Evolutionary conservation across 2,329 filamentous ascomycete genomes (phyloP), one percentile per base, ranked within the genome.

Genomic region (Colletotrichum gloeosporioides): DNA sequence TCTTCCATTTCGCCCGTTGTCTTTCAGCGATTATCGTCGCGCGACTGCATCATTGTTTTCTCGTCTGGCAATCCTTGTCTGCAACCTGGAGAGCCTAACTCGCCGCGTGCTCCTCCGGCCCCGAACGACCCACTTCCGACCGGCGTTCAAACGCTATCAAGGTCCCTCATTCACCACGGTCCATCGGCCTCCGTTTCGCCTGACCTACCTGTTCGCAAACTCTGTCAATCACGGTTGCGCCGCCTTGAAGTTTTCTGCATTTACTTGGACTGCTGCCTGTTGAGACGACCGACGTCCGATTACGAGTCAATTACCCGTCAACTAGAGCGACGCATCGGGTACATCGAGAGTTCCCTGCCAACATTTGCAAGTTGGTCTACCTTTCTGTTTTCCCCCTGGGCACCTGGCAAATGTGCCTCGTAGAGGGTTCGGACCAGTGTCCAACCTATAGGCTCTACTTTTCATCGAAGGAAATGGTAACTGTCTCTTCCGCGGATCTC

Each of bases 41-140:
- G 36, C 39, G 31, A 73, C 31, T 57, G 59, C 16, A 57, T 68
- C 57, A 49, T 44, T 22, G 12, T 18, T 29, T 59, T 34, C 49
- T 73, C 57, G 63, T 25, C 44, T 49, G 44, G 69, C 62, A 29
- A 75, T 49, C 69, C 63, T 64, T 73, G 70, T 69, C 57, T 68
- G 15, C 16, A 31, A 13, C 31, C 16, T 62, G 59, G 36, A 49
- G 53, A 22, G 53, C 66, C 36, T 53, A 49, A 59, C 2, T 62
- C 73, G 69, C 59, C 53, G 31, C 65, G 65, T 69, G 25, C 44
- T 59, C 18, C 61, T 68, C 61, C 70, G 70, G 59, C 36, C 49
- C 74, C 74, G 70, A 76, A 61, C 59, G 70, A 73, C 74, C 74
- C 74, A 76, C 74, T 55, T 39, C 74, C 70, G 74, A 69, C 70